These are phyloP conservation scores for Salix brachista DNA, from an alignment of 345 rosid species.

Conservation along the genomic window DNA sequence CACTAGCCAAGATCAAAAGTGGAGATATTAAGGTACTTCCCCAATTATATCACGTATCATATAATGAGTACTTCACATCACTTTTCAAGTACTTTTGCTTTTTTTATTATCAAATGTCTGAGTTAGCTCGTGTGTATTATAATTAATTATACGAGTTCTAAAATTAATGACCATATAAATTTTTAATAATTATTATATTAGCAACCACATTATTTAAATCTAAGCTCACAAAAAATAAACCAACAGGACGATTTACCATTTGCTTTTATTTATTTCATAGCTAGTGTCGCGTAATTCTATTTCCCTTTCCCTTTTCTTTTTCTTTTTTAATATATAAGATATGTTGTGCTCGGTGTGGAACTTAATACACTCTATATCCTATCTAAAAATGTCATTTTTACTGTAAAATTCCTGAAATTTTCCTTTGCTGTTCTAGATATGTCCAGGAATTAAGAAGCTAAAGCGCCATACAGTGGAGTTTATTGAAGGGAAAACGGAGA, in stretches of 20 bases:
- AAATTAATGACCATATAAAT: fast-evolving
- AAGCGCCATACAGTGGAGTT: conserved; percentile 54
- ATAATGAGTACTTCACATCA: not conserved
- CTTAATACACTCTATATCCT: not conserved
- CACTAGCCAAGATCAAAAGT: conserved; percentile 64
- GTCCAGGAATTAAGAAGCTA: conserved; percentile 53
- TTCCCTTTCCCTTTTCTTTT: not conserved
- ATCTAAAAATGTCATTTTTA: not conserved
- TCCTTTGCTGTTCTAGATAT: conserved; percentile 39
- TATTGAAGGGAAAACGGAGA: conserved; percentile 58
- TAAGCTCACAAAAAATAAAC: no score
- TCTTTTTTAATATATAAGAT: not conserved
- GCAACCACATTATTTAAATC: no score
- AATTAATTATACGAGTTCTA: no score
- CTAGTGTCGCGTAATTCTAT: conserved; percentile 3
- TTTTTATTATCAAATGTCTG: no score
- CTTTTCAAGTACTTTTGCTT: not conserved
- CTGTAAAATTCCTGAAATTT: not conserved
- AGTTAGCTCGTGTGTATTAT: fast-evolving
- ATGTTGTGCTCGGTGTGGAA: no score
- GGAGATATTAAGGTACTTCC: conserved; percentile 69
- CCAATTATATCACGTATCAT: not conserved
- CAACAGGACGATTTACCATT: not conserved
- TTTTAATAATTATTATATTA: no score
- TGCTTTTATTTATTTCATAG: conserved; percentile 11